A percentile compares a stretch with the other conserved stretches of the same genome.
phyloP scores from a whole-genome alignment of 495 filamentous ascomycete genomes.

The Cairneyella variabilis region DNA sequence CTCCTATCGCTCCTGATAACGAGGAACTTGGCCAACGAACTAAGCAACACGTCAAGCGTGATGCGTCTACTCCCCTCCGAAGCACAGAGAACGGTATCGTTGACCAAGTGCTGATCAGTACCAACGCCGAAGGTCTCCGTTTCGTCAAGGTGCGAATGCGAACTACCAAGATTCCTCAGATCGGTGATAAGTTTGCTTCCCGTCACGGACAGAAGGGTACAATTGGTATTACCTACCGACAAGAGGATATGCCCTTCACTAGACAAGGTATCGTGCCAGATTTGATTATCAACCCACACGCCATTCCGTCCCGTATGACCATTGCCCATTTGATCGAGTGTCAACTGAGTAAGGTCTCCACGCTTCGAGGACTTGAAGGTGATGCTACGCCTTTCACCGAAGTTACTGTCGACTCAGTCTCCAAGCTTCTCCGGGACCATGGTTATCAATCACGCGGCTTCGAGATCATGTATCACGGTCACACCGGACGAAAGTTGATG shows the following conservation, averaged over 20 bases:
- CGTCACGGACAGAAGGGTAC: constrained; percentile 99
- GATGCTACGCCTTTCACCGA: constrained; percentile 98
- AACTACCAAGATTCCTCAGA: constrained; percentile 96
- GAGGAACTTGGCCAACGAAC: constrained; percentile 93
- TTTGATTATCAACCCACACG: constrained; percentile 98
- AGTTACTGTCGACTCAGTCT: constrained; percentile 93
- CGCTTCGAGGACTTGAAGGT: constrained; percentile 86
- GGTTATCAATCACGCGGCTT: constrained; percentile 97
- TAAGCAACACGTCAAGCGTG: constrained; percentile 83
- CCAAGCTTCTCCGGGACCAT: constrained; percentile 78
- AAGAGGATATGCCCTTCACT: constrained; percentile 99
- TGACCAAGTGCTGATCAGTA: constrained; percentile 87
- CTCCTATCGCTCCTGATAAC: constrained; percentile 84
- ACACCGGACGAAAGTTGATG: constrained; percentile 87
- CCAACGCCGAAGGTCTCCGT: constrained; percentile 82
- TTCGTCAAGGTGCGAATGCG: constrained; percentile 97
- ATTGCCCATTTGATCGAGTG: constrained; percentile 99
- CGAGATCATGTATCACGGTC: constrained; percentile 98
- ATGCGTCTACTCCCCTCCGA: constrained; percentile 89
- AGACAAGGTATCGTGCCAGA: constrained; percentile 87
- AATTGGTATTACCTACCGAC: constrained; percentile 94
- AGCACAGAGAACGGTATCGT: constrained; percentile 96
- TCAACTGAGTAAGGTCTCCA: constrained; percentile 89
- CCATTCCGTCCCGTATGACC: constrained; percentile 99
- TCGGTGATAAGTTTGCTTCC: constrained; percentile 98